phyloP scores from a whole-genome alignment of 345 rosid species.

The Lenwebbia sp. region DNA sequence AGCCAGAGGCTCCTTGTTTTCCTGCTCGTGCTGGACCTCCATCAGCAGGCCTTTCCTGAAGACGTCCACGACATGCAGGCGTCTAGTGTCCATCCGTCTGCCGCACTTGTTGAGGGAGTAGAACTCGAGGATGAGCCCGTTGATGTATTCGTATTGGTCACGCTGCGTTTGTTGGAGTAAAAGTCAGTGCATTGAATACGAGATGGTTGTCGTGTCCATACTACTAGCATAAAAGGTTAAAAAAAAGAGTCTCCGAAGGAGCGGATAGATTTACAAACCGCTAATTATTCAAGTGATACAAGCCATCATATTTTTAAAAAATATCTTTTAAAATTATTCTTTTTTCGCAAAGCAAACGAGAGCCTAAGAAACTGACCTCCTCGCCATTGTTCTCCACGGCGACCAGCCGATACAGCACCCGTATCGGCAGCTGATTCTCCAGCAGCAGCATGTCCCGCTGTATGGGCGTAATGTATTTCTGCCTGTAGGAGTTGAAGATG shows the following conservation, averaged over 20 bases:
- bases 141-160: not conserved
- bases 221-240: not conserved
- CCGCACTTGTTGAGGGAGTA: not conserved
- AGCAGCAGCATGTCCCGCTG: too few species aligned
- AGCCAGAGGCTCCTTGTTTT: too few species aligned
- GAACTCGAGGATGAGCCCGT: not conserved
- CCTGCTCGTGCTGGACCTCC: slow-evolving; percentile 3
- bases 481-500: slow-evolving; percentile 29
- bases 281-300: not conserved
- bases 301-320: too few species aligned
- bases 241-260: not conserved
- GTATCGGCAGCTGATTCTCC: too few species aligned
- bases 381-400: slow-evolving; percentile 16
- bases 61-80: not conserved
- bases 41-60: not conserved
- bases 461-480: slow-evolving; percentile 17
- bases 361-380: not conserved
- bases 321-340: too few species aligned
- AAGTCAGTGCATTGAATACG: too few species aligned
- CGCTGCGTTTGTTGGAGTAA: not conserved
- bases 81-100: not conserved
- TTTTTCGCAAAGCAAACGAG: not conserved
- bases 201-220: not conserved
- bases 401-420: too few species aligned
- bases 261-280: not conserved